Evolutionary conservation across 2,329 filamentous ascomycete species (phyloP).

Genomic region (Cladobotryum mycophilum): DNA sequence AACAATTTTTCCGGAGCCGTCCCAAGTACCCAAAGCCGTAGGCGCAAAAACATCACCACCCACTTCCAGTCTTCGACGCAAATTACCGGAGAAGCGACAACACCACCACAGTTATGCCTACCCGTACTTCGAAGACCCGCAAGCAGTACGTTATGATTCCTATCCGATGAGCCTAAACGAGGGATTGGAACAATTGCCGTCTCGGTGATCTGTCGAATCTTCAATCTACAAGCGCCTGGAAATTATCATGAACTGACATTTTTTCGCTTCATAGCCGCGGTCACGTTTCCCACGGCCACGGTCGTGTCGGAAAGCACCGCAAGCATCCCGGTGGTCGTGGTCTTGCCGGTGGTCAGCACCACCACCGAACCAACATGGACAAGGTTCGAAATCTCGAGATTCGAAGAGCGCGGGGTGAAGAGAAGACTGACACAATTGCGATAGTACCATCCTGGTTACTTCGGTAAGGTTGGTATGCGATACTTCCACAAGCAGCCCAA

Average conservation of each 20-base stretch:
- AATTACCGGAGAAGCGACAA: conserved; percentile 37
- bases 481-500: conserved; percentile 95
- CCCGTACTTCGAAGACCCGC: conserved; percentile 67
- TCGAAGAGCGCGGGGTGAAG: conserved; percentile 6
- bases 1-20: conserved; percentile 26
- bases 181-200: conserved; percentile 9
- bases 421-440: conserved; percentile 22
- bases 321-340: conserved; percentile 81
- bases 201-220: conserved; percentile 7
- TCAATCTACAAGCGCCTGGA: not conserved
- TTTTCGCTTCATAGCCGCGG: conserved; percentile 61
- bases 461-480: conserved; percentile 93
- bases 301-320: conserved; percentile 98
- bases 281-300: conserved; percentile 96
- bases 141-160: conserved; percentile 58
- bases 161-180: conserved; percentile 13
- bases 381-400: conserved; percentile 59
- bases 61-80: conserved; percentile 29
- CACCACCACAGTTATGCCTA: conserved; percentile 58
- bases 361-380: conserved; percentile 58
- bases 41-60: conserved; percentile 35
- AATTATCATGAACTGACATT: conserved; percentile 13
- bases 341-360: conserved; percentile 98
- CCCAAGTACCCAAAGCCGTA: conserved; percentile 23
- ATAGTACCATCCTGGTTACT: conserved; percentile 98